phyloP scores from a whole-genome alignment of 352 stramenopile species.

The Pythium sp. region DNA sequence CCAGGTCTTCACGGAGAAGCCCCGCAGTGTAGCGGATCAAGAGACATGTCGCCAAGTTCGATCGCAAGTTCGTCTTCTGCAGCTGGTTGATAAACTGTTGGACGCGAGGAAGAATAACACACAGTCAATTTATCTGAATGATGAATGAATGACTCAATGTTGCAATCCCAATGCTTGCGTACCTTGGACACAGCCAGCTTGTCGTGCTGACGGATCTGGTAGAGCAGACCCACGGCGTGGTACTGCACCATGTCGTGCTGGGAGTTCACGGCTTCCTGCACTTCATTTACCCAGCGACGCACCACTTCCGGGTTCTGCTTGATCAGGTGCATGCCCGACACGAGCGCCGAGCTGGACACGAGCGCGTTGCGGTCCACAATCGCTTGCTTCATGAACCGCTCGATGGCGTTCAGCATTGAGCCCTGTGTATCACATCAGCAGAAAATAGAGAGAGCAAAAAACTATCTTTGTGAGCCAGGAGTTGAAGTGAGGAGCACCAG shows the following conservation, averaged over 20 bases:
- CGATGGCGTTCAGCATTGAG: slow-evolving; percentile 90
- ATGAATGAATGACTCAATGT: not conserved
- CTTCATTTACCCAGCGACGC: slow-evolving; percentile 96
- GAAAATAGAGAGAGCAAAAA: not conserved
- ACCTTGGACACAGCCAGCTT: slow-evolving; percentile 97
- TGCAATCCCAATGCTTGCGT: not conserved
- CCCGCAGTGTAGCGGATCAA: slow-evolving; percentile 97
- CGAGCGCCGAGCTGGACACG: slow-evolving; percentile 95
- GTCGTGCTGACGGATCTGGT: slow-evolving; percentile 99
- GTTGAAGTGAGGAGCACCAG: not conserved
- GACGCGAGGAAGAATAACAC: not conserved
- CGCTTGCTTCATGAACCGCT: slow-evolving; percentile 98
- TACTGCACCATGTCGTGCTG: slow-evolving; percentile 99
- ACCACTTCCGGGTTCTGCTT: slow-evolving; percentile 91
- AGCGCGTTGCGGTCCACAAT: slow-evolving; percentile 98
- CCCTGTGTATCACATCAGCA: slow-evolving; percentile 19
- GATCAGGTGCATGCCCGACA: slow-evolving; percentile 96
- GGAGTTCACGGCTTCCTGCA: slow-evolving; percentile 95
- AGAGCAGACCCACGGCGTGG: slow-evolving; percentile 97
- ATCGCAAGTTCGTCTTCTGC: slow-evolving; percentile 92
- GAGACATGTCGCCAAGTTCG: slow-evolving; percentile 94
- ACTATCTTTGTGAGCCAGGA: not conserved
- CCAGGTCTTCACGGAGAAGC: slow-evolving; percentile 87
- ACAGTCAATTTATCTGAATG: not conserved
- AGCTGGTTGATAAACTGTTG: slow-evolving; percentile 80